phyloP scores from a whole-genome alignment of 192 early-diverging fungal species.

The Backusella mclennaniae region DNA sequence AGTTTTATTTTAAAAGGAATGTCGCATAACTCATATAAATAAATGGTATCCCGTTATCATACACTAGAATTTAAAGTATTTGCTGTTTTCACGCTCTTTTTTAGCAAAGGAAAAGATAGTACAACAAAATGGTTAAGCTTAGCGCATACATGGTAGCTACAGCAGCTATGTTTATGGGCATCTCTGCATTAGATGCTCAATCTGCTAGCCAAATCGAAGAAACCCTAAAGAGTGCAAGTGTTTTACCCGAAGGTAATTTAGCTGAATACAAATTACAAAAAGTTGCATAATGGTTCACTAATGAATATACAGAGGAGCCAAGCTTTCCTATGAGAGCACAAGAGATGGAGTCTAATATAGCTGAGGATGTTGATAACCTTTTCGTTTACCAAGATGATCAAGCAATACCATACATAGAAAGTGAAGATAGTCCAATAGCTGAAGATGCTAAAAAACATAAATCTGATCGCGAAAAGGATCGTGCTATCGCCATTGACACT shows the following conservation, averaged over 20 bases:
- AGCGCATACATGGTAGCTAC: conserved; percentile 8
- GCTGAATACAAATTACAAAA: not conserved
- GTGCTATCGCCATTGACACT: not conserved
- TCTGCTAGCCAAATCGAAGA: not conserved
- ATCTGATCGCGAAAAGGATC: not conserved
- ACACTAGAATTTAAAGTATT: not conserved
- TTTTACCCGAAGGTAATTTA: not conserved
- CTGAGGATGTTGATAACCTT: not conserved
- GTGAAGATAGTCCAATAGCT: not conserved
- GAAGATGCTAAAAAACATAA: not conserved
- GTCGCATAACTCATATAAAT: not conserved
- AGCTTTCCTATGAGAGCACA: not conserved
- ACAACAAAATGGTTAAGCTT: conserved; percentile 5
- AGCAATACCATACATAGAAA: not conserved
- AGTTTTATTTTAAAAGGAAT: not conserved
- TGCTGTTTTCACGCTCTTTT: not conserved
- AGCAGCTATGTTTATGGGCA: not conserved
- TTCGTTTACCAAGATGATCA: not conserved
- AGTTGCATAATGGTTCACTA: not conserved
- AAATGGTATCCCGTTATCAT: not conserved
- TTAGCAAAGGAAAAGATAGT: not conserved
- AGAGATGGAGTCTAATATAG: not conserved
- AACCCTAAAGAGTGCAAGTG: not conserved
- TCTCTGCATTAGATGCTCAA: not conserved
- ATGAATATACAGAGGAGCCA: not conserved